Conservation (phyloP, 2,329 filamentous ascomycete genomes). For the Fusarium nelsonii region DNA sequence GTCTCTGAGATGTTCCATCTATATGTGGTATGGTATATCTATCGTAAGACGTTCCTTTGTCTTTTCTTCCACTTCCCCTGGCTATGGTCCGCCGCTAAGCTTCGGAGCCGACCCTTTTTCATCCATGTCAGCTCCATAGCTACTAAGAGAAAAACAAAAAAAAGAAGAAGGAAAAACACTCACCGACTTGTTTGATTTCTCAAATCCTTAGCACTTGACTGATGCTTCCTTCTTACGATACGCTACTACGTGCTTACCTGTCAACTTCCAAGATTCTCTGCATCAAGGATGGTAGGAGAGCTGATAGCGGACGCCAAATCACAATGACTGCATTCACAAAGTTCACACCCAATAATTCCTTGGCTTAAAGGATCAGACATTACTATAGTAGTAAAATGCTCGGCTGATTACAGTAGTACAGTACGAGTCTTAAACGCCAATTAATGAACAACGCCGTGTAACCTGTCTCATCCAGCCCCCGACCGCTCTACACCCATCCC, state of each 20-base stretch:
- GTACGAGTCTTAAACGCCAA: constrained; percentile 25
- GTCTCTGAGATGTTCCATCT: background rate
- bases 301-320: constrained; percentile 15
- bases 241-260: background rate
- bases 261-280: constrained; percentile 27
- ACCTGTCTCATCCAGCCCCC: constrained; percentile 16
- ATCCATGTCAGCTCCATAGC: background rate
- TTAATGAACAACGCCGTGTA: constrained; percentile 16
- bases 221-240: background rate
- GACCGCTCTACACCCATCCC: constrained; percentile 10
- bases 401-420: constrained; percentile 27
- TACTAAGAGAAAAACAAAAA: constrained; percentile 1
- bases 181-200: constrained; percentile 27
- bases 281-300: constrained; percentile 17
- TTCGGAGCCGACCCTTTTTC: constrained; percentile 16
- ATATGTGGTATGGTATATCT: background rate
- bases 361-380: background rate
- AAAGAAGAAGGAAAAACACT: constrained; percentile 6
- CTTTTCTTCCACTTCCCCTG: background rate
- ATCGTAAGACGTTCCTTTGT: background rate
- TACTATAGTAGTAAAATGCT: background rate
- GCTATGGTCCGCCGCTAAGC: background rate
- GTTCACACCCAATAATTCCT: constrained; percentile 1
- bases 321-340: constrained; percentile 2
- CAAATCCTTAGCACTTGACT: background rate